Evolutionary conservation across 306 rosid genomes (phyloP).

Genomic region (Pueraria montana): DNA sequence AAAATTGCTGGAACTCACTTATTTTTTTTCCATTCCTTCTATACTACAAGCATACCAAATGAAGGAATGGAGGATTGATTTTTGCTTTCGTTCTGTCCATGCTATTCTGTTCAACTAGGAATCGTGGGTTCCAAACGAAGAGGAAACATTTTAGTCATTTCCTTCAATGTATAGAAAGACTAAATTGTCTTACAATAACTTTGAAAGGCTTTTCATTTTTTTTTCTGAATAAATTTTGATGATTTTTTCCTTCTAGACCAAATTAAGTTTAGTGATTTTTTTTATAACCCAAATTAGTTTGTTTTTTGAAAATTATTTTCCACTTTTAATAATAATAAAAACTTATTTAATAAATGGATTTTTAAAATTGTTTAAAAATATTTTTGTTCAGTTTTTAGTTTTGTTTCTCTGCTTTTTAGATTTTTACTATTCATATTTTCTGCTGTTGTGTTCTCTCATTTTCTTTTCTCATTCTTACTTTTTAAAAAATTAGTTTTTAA

Average conservation of each 20-base stretch:
- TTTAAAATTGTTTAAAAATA: neutral
- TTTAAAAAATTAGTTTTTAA: neutral
- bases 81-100: no score
- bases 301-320: neutral
- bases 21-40: no score
- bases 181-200: neutral
- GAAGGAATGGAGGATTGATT: no score
- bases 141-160: no score
- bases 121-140: no score
- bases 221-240: neutral
- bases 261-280: neutral
- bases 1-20: no score
- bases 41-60: no score
- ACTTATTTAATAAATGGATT: neutral
- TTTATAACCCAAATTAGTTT: no score
- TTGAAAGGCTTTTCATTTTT: neutral
- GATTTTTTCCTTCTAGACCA: neutral
- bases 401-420: no score
- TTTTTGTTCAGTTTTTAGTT: neutral
- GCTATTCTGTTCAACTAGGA: no score
- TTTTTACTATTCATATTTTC: no score
- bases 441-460: no score
- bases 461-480: neutral
- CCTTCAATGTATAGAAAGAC: neutral
- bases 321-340: neutral